Conservation (phyloP, 2,329 filamentous ascomycete genomes). For the Hypoxylon sp. region DNA sequence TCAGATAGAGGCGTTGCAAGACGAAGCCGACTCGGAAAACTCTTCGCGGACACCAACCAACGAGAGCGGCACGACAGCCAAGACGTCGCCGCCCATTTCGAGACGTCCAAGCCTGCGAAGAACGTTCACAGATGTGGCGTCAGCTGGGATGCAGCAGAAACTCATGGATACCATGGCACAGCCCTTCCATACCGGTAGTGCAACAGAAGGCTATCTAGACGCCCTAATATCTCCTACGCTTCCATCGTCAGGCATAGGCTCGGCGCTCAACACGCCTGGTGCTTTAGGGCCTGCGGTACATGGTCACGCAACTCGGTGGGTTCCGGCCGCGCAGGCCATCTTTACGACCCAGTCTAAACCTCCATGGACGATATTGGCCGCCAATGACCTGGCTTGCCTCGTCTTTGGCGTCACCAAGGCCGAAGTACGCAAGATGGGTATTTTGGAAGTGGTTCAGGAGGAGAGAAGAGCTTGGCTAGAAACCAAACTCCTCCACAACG, state of each 20-base stretch:
- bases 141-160: conserved; percentile 79
- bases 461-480: conserved; percentile 91
- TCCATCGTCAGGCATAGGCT: conserved; percentile 51
- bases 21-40: conserved; percentile 53
- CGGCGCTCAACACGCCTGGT: conserved; percentile 54
- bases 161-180: conserved; percentile 85
- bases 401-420: conserved; percentile 99
- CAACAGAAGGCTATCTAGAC: conserved; percentile 48
- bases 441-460: conserved; percentile 91
- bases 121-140: conserved; percentile 84
- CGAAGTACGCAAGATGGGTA: conserved; percentile 93
- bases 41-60: conserved; percentile 64
- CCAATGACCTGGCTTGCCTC: conserved; percentile 94
- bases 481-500: conserved; percentile 76
- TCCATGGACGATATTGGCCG: conserved; percentile 95
- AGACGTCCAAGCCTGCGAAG: conserved; percentile 77
- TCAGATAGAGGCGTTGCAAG: conserved; percentile 30
- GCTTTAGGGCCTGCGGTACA: conserved; percentile 71
- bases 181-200: conserved; percentile 73
- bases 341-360: conserved; percentile 93
- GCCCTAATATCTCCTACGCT: conserved; percentile 54
- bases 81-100: conserved; percentile 63
- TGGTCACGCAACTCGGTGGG: conserved; percentile 88
- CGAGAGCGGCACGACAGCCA: conserved; percentile 61
- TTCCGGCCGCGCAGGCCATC: conserved; percentile 91